Evolutionary conservation across 1,284 basidiomycete species (phyloP).

Genomic region (Coniferiporia weirii): DNA sequence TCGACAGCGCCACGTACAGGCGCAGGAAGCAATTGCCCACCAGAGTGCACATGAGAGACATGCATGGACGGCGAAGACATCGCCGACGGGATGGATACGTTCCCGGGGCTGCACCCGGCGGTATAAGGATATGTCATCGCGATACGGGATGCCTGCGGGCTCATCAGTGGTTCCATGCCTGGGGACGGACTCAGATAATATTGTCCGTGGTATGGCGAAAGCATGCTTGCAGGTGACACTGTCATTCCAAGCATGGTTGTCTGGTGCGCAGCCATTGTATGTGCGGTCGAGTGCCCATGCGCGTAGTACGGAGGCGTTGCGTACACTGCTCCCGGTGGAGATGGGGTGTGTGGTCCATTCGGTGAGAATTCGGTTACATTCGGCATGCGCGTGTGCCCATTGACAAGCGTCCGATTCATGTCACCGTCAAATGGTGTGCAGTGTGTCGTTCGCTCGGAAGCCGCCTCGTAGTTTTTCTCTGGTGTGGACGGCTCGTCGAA

Average conservation of each 20-base stretch:
- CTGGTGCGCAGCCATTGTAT: neutral
- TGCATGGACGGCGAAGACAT: constrained; percentile 1
- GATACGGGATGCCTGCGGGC: too few relatives aligned
- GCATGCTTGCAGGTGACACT: neutral
- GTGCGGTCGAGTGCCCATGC: neutral
- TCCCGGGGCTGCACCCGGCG: constrained; percentile 4
- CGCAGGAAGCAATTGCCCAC: neutral
- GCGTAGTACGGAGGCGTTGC: neutral
- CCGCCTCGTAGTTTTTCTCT: neutral
- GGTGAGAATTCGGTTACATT: constrained; percentile 2
- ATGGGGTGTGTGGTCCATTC: constrained; percentile 3
- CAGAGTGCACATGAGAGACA: neutral
- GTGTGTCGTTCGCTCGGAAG: neutral
- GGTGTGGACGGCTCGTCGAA: neutral
- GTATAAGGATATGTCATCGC: neutral
- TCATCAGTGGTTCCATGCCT: neutral
- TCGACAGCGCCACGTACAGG: constrained; percentile 11
- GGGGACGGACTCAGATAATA: constrained; percentile 1
- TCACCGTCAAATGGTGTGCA: neutral
- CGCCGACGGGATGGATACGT: neutral
- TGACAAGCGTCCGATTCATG: neutral
- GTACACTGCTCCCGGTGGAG: constrained; percentile 2
- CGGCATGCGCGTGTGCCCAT: constrained; percentile 6
- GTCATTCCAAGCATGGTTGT: neutral
- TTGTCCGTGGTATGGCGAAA: neutral